A percentile compares a stretch with the other conserved stretches of the same genome.
phyloP scores from a whole-genome alignment of 2,329 filamentous ascomycete species.

The Mycosphaerella sp. region DNA sequence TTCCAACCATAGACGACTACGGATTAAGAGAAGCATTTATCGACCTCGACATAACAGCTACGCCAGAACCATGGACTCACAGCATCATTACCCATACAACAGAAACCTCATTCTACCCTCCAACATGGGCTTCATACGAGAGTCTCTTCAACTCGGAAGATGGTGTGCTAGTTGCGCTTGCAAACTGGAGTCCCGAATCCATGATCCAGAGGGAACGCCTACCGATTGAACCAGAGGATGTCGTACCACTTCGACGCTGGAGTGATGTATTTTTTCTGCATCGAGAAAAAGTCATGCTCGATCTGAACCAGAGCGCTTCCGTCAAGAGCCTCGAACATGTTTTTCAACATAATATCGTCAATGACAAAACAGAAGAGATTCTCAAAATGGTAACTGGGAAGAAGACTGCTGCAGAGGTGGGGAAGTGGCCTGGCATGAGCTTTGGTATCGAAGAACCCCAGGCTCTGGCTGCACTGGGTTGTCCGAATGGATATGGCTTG shows the following conservation, averaged over 20 bases:
- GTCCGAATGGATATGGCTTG: background rate
- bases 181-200: background rate
- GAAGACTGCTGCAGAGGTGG: background rate
- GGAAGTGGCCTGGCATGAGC: conserved; percentile 1
- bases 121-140: background rate
- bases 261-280: background rate
- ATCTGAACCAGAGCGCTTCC: background rate
- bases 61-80: background rate
- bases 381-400: background rate
- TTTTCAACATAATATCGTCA: background rate
- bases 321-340: background rate
- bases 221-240: background rate
- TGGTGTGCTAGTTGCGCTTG: background rate
- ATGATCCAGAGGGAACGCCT: background rate
- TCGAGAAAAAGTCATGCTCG: background rate
- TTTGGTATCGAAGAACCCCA: background rate
- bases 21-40: background rate
- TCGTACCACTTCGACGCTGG: conserved; percentile 1
- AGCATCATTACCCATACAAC: background rate
- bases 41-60: background rate
- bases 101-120: background rate
- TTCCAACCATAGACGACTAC: background rate
- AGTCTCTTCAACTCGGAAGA: background rate
- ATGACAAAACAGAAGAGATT: background rate
- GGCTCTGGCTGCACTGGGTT: conserved; percentile 1